Evolutionary conservation across 2,329 filamentous ascomycete genomes (phyloP), one percentile per base, ranked within the genome.

Genomic region (Fusarium kyushuense): DNA sequence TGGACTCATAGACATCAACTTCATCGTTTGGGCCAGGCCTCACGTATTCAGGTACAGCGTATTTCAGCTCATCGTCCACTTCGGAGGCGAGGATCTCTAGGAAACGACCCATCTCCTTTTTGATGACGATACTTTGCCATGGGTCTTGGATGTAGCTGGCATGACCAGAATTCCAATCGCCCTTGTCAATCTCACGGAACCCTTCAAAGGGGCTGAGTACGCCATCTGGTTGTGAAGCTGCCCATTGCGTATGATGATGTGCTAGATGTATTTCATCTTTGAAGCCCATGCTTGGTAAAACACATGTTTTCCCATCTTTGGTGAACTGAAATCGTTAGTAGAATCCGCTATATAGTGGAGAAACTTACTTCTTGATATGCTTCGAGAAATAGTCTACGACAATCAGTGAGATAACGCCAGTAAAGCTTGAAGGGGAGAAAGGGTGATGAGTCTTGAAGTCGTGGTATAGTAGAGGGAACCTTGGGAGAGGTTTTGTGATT

Each of bases 201-300:
- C 81, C 80, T 14, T 80, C 71, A 3, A 48, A 52, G 1, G 76
- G 69, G 25, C 75, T 78, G 19, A 83, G 74, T 0, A 77, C 70
- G 4, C 65, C 59, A 2, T 84, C 81, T 3, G 79, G 79, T 35
- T 83, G 82, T 4, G 75, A 67, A 16, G 78, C 63, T 2, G 79
- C 71, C 82, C 81, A 84, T 23, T 77, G 74, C 63, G 83, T 72
- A 4, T 77, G 73, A 30, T 71, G 77, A 6, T 74, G 71, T 0
- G 82, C 81, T 45, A 84, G 62, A 54, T 84, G 78, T 17, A 83
- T 66, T 61, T 83, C 81, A 30, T 77, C 75, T 33, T 78, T 78
- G 32, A 79, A 76, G 5, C 78, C 79, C 19, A 82, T 70, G 2
- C 79, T 78, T 0, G 82, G 82, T 5, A 83, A 53, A 2, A 83